A percentile compares a stretch with the other conserved stretches of the same genome.
Conservation (phyloP, 2,329 filamentous ascomycete species). For the Fusarium sp. region DNA sequence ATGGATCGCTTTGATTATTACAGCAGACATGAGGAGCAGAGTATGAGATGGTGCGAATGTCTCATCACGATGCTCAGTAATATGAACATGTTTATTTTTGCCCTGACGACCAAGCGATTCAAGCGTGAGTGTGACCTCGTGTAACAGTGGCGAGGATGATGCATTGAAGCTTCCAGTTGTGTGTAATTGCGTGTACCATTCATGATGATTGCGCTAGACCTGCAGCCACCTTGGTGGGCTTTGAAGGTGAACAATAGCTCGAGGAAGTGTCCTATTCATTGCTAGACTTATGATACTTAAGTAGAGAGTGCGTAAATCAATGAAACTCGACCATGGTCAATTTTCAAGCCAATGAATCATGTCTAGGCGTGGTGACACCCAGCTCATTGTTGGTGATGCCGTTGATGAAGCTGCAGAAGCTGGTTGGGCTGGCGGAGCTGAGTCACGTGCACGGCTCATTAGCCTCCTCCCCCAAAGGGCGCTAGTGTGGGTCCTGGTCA, state of each 20-base stretch:
- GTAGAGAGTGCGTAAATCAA: neutral
- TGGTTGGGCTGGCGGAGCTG: conserved; percentile 9
- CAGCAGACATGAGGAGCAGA: conserved; percentile 14
- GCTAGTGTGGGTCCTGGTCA: conserved; percentile 45
- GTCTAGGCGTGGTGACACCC: neutral
- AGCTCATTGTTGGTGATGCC: neutral
- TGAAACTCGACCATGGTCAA: neutral
- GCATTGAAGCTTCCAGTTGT: neutral
- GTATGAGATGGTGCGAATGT: conserved; percentile 18
- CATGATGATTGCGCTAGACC: conserved; percentile 30
- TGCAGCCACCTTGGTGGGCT: conserved; percentile 25
- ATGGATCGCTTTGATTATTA: conserved; percentile 36
- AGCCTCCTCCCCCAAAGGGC: conserved; percentile 45
- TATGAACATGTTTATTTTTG: conserved; percentile 32
- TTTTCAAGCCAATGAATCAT: neutral
- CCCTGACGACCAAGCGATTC: neutral
- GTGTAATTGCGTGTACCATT: neutral
- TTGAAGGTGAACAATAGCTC: conserved; percentile 1
- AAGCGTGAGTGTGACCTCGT: neutral
- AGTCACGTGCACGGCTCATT: conserved; percentile 50
- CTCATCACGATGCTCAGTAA: conserved; percentile 39
- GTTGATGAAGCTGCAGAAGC: neutral
- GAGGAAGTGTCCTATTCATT: neutral
- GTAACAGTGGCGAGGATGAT: conserved; percentile 3
- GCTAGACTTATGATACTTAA: neutral